Evolutionary conservation across 495 filamentous ascomycete genomes (phyloP).

Genomic region (Hypoxylon subgilvum): DNA sequence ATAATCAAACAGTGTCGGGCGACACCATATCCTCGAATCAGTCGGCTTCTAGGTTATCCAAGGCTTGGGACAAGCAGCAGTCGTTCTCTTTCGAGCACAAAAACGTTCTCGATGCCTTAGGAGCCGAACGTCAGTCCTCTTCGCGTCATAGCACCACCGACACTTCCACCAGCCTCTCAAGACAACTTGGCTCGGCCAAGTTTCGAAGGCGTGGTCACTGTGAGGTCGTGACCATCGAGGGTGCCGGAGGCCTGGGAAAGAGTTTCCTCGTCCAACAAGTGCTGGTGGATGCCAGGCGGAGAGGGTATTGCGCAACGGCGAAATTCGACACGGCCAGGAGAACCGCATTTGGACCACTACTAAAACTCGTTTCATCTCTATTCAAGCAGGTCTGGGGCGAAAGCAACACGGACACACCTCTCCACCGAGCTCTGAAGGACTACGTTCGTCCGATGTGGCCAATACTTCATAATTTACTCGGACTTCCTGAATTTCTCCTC

Average conservation of each 20-base stretch:
- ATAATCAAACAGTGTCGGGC: slow-evolving; percentile 42
- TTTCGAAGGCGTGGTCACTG: slow-evolving; percentile 70
- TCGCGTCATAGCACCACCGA: slow-evolving; percentile 41
- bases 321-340: slow-evolving; percentile 84
- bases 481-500: slow-evolving; percentile 77
- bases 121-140: slow-evolving; percentile 41
- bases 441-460: slow-evolving; percentile 80
- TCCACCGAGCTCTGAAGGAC: slow-evolving; percentile 75
- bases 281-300: slow-evolving; percentile 71
- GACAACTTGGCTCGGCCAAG: slow-evolving; percentile 59
- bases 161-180: slow-evolving; percentile 48
- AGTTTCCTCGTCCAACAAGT: slow-evolving; percentile 80
- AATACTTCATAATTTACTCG: slow-evolving; percentile 74
- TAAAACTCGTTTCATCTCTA: slow-evolving; percentile 78
- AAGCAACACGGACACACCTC: slow-evolving; percentile 79
- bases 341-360: slow-evolving; percentile 81
- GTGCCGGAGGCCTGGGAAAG: slow-evolving; percentile 80
- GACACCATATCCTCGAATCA: slow-evolving; percentile 47
- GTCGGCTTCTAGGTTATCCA: slow-evolving; percentile 42
- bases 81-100: slow-evolving; percentile 46
- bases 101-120: slow-evolving; percentile 40
- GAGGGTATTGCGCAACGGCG: slow-evolving; percentile 80
- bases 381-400: slow-evolving; percentile 93
- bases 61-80: slow-evolving; percentile 47
- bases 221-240: slow-evolving; percentile 79